Percentiles rank a stretch among this genome's conserved stretches.
These are phyloP conservation scores for Pulveroboletus ravenelii DNA, from an alignment of 768 basidiomycete species.

Conservation along the genomic window DNA sequence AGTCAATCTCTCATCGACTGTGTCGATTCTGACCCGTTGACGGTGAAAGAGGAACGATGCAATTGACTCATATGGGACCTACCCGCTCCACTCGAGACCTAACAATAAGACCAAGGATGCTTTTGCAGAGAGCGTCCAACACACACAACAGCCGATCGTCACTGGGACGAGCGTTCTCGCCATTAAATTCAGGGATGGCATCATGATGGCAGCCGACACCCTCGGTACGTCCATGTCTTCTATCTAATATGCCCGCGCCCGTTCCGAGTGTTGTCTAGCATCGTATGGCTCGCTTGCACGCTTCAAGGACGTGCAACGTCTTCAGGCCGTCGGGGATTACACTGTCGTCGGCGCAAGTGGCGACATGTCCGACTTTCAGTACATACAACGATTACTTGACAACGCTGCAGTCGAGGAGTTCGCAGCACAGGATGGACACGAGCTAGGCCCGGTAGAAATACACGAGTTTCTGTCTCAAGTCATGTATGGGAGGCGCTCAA, in stretches of 20 bases:
- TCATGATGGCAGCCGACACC: slow-evolving; percentile 98
- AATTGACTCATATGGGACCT: slow-evolving; percentile 72
- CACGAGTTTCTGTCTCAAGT: slow-evolving; percentile 88
- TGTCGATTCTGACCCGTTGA: neutral
- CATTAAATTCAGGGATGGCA: slow-evolving; percentile 90
- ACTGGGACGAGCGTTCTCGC: slow-evolving; percentile 97
- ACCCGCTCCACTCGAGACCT: slow-evolving; percentile 64
- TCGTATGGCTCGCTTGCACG: slow-evolving; percentile 97
- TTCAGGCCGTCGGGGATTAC: slow-evolving; percentile 76
- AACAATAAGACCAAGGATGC: slow-evolving; percentile 45
- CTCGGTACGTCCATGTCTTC: slow-evolving; percentile 55
- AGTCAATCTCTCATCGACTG: slow-evolving; percentile 18
- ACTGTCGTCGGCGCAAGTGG: slow-evolving; percentile 91
- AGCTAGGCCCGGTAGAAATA: slow-evolving; percentile 81
- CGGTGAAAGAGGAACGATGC: slow-evolving; percentile 63
- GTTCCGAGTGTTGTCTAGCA: slow-evolving; percentile 40
- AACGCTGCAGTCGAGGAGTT: slow-evolving; percentile 74
- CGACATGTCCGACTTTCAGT: slow-evolving; percentile 98
- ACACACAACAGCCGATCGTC: slow-evolving; percentile 90
- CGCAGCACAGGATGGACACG: slow-evolving; percentile 76
- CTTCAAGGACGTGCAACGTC: slow-evolving; percentile 90
- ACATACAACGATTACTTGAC: slow-evolving; percentile 78
- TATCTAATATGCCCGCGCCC: neutral
- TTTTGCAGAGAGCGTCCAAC: slow-evolving; percentile 65
- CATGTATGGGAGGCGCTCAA: slow-evolving; percentile 84